Percentiles rank a stretch among this genome's conserved stretches.
These are phyloP conservation scores for Aaosphaeria pasadenensis DNA, from an alignment of 2,329 filamentous ascomycete species.

Conservation along the genomic window DNA sequence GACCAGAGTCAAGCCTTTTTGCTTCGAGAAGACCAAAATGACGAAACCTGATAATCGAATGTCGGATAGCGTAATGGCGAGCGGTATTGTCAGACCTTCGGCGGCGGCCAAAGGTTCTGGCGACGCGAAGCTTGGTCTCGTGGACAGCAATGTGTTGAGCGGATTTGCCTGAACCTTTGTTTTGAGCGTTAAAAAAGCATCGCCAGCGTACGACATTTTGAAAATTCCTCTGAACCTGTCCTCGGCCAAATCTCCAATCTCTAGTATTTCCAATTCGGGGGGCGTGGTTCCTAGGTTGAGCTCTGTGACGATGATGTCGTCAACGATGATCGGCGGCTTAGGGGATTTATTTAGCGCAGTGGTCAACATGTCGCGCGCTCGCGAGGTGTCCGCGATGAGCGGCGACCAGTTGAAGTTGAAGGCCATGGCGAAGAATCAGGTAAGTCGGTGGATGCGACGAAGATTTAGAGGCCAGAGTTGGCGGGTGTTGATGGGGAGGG, in stretches of 20 bases:
- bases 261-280: constrained; percentile 91
- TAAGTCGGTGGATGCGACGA: constrained; percentile 4
- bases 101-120: constrained; percentile 88
- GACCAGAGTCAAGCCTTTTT: constrained; percentile 93
- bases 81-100: constrained; percentile 90
- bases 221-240: constrained; percentile 97
- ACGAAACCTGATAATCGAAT: constrained; percentile 96
- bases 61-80: constrained; percentile 93
- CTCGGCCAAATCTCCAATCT: constrained; percentile 96
- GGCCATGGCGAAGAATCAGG: constrained; percentile 65
- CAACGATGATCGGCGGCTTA: constrained; percentile 97
- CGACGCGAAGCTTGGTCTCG: constrained; percentile 88
- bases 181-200: constrained; percentile 91
- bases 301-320: constrained; percentile 98
- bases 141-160: constrained; percentile 89
- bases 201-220: constrained; percentile 97
- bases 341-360: constrained; percentile 95
- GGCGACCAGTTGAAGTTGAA: constrained; percentile 99
- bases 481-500: constrained; percentile 20
- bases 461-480: constrained; percentile 18
- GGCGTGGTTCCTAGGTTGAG: constrained; percentile 94
- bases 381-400: constrained; percentile 88
- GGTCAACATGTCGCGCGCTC: constrained; percentile 90
- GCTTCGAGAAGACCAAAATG: constrained; percentile 94
- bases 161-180: constrained; percentile 98